Conservation (phyloP, 176 grass and related monocot genomes). For the Chrysopogon serrulatus region DNA sequence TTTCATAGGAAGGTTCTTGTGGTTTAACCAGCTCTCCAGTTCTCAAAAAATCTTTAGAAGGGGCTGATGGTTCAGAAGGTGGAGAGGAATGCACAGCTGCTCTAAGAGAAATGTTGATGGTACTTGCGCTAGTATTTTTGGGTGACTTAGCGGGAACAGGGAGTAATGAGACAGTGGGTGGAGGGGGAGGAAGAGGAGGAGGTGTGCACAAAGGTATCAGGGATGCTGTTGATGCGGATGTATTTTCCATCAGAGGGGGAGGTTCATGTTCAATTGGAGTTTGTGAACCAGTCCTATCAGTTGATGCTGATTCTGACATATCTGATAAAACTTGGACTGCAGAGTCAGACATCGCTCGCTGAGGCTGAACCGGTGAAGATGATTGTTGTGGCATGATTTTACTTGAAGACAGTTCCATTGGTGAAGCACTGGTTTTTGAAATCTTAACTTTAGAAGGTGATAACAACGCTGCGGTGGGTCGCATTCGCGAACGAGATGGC, state of each 20-base stretch:
- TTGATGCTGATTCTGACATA: background rate
- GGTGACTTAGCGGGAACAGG: conserved; percentile 21
- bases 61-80: conserved; percentile 29
- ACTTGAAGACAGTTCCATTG: conserved; percentile 21
- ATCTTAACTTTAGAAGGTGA: conserved; percentile 28
- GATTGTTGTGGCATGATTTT: background rate
- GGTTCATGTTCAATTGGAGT: conserved; percentile 24
- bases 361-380: conserved; percentile 9
- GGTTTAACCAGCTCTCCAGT: conserved; percentile 2
- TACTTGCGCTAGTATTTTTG: conserved; percentile 21
- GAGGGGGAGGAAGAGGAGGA: conserved; percentile 44
- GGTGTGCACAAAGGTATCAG: conserved; percentile 23
- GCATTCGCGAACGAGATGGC: background rate
- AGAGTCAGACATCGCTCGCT: background rate
- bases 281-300: conserved; percentile 26
- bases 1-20: conserved; percentile 21
- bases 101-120: conserved; percentile 40
- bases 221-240: conserved; percentile 34
- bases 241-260: conserved; percentile 18
- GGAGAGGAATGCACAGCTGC: conserved; percentile 23
- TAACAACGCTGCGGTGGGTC: background rate
- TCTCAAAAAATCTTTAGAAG: background rate
- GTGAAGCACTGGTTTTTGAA: conserved; percentile 26
- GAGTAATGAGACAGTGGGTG: conserved; percentile 27
- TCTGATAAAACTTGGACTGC: conserved; percentile 6